These are phyloP conservation scores for Leishmania mexicana DNA, from an alignment of 208 protist species.

Conservation along the genomic window DNA sequence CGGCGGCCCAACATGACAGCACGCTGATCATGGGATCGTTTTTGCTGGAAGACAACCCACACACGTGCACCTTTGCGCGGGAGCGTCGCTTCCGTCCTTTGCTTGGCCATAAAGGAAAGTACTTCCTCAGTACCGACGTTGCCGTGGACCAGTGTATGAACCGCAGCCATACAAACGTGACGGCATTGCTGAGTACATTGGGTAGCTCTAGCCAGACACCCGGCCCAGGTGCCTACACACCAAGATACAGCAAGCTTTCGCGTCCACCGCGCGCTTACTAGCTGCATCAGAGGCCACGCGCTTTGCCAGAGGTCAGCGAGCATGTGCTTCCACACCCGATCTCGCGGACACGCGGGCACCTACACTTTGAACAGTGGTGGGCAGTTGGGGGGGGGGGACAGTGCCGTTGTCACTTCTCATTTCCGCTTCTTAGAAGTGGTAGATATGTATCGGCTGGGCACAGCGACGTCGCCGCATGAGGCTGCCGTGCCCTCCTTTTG, in stretches of 20 bases:
- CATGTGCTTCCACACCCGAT: background rate
- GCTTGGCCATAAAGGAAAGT: constrained; percentile 42
- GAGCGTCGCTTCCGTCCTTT: constrained; percentile 71
- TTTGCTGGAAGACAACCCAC: constrained; percentile 55
- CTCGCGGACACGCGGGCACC: background rate
- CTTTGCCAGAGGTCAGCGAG: background rate
- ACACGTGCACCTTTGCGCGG: constrained; percentile 62
- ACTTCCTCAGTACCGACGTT: constrained; percentile 55
- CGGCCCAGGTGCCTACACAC: constrained; percentile 82
- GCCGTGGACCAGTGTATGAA: constrained; percentile 42
- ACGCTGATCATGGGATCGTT: constrained; percentile 62
- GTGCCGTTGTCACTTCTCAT: background rate
- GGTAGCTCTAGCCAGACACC: constrained; percentile 37
- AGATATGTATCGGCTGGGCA: background rate
- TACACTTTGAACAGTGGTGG: background rate
- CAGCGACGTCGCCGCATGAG: background rate
- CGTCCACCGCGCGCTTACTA: constrained; percentile 41
- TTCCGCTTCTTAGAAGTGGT: background rate
- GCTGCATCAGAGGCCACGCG: background rate
- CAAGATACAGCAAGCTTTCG: constrained; percentile 67
- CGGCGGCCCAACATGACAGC: constrained; percentile 52
- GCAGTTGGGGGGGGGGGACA: background rate
- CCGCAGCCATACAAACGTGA: constrained; percentile 3
- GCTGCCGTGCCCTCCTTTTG: background rate
- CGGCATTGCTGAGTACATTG: background rate